Evolutionary conservation across 2,329 filamentous ascomycete species (phyloP), one percentile per base, ranked within the genome.

Genomic region (Fusarium sp.): DNA sequence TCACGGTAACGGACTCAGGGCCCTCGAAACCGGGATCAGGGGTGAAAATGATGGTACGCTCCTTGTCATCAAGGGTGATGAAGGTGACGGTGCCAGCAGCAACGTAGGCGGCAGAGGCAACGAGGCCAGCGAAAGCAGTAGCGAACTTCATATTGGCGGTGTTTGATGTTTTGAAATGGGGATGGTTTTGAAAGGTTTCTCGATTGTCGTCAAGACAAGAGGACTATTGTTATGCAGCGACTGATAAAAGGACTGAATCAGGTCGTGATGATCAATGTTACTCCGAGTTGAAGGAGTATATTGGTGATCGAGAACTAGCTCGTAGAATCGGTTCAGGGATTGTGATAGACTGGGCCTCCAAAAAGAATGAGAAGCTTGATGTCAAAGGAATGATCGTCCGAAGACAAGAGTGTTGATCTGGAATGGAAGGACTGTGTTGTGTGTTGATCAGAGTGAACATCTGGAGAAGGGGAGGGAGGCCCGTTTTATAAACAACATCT

Each of bases 51-150:
- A 88, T 71, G 46, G 80, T 83, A 75, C 85, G 83, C 59, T 77
- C 74, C 32, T 77, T 78, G 59, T 76, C 70, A 75, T 90, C 88
- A 49, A 88, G 83, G 69, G 85, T 88, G 77, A 83, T 72, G 79
- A 90, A 89, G 68, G 84, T 86, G 72, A 90, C 77, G 77, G 83
- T 84, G 74, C 73, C 76, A 59, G 83, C 85, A 54, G 74, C 75
- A 71, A 76, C 81, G 49, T 81, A 68, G 62, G 80, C 76, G 59
- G 81, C 81, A 55, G 78, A 69, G 67, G 83, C 80, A 63, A 80
- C 75, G 62, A 83, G 67, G 68, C 80, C 77, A 68, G 82, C 76
- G 73, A 84, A 70, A 71, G 82, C 72, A 63, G 76, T 77, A 73
- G 80, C 69, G 81, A 87, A 87, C 74, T 83, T 83, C 86, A 88